Evolutionary conservation across 1,284 basidiomycete genomes (phyloP), one percentile per base, ranked within the genome.

Genomic region (Trichosporon sp.): DNA sequence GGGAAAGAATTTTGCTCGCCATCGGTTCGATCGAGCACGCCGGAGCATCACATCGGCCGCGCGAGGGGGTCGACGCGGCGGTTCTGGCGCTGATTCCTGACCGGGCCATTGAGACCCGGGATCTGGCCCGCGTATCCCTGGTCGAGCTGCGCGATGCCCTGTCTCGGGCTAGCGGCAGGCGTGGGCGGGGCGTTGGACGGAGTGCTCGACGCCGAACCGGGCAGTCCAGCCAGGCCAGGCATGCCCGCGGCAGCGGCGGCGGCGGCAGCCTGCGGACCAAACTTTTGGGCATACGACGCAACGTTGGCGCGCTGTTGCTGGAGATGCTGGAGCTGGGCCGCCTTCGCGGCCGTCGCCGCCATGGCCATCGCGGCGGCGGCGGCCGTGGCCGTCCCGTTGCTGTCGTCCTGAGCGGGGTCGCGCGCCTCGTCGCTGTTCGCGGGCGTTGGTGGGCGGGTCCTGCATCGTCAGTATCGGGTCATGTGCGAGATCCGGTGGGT

Each of bases 61-160:
- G 56, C n/a, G 31, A 61, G 56, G 11, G 56, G 56, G 56, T 61
- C 56, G 56, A 35, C 56, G 32, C 56, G 56, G 31, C 56, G 26
- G 1, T 10, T 16, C 32, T 32, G 56, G 26, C 56, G 56, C 56
- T 61, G 56, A 32, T 61, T 61, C 14, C 56, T 26, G 26, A 61
- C 32, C 4, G 56, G 56, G 32, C 56, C 56, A 12, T 35, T 61
- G 56, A 61, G 10, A 31, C 56, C 56, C 11, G 31, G 31, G 31
- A 32, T 32, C 56, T 61, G 56, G 14, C 56, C 56, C 6, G 56
- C 56, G 56, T 61, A 61, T 31, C 56, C 56, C 31, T 61, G 56
- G 56, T 61, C 56, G 31, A 61, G 56, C 56, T 61, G 56, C 56
- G 56, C 56, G 56, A 61, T 61, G 31, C 56, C 56, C 16, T 61